Evolutionary conservation across 805 yeast genomes (phyloP).

Genomic region (Lipomyces japonicus): DNA sequence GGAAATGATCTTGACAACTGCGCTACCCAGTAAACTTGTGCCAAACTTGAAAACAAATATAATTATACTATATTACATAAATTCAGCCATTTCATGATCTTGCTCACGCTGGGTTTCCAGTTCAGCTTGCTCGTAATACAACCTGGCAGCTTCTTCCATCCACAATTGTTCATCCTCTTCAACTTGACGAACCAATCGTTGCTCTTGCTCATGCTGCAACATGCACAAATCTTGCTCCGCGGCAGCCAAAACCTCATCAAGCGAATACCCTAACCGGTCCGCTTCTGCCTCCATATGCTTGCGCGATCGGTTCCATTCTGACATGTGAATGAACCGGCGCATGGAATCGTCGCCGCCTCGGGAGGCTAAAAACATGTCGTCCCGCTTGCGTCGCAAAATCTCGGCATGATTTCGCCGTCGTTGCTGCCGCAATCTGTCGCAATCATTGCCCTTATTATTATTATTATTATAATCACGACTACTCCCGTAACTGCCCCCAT

Average conservation of each 20-base stretch:
- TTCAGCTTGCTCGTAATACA: no score
- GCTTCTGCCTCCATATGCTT: conserved; percentile 5
- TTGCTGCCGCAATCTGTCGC: conserved; percentile 15
- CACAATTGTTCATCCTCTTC: no score
- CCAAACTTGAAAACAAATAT: no score
- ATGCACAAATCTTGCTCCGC: conserved; percentile 11
- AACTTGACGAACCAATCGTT: no score
- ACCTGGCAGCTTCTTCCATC: no score
- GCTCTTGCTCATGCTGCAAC: no score
- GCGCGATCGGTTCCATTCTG: neutral
- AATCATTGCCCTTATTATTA: no score
- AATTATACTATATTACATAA: no score
- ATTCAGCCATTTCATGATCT: no score
- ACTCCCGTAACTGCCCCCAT: no score
- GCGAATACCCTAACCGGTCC: neutral
- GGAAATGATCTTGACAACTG: conserved; percentile 1
- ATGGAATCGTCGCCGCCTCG: conserved; percentile 27
- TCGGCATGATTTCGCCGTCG: conserved; percentile 8
- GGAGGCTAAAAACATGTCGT: conserved; percentile 11
- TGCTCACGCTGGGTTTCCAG: no score
- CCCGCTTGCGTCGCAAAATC: conserved; percentile 5
- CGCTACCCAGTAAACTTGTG: neutral
- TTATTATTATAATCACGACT: no score
- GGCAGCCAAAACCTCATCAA: conserved; percentile 11
- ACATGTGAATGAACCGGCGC: neutral